Conservation (phyloP, 306 rosid species). For the Biancaea sappan region DNA sequence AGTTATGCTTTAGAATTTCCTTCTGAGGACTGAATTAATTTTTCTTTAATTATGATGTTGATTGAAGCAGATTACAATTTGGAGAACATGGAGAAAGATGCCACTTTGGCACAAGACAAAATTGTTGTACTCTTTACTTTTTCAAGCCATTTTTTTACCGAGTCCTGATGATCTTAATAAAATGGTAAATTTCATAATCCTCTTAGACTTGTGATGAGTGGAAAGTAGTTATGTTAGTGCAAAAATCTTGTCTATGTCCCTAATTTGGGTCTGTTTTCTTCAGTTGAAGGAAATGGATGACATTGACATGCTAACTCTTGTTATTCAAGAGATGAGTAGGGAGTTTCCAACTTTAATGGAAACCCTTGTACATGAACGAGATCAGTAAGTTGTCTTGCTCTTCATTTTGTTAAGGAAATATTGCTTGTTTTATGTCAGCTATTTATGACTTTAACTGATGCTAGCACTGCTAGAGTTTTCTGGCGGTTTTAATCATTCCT, state of each 20-base stretch:
- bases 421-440: conserved; percentile 5
- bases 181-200: conserved; percentile 58
- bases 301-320: conserved; percentile 86
- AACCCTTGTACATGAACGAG: conserved; percentile 93
- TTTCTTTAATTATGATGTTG: conserved; percentile 31
- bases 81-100: conserved; percentile 94
- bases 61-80: conserved; percentile 69
- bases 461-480: conserved; percentile 2
- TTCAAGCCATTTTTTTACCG: conserved; percentile 84
- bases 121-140: conserved; percentile 64
- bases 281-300: conserved; percentile 93
- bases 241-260: conserved; percentile 26
- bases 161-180: conserved; percentile 73
- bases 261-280: conserved; percentile 41
- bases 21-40: conserved; percentile 11
- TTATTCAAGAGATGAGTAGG: conserved; percentile 90
- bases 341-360: conserved; percentile 94
- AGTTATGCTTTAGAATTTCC: conserved; percentile 25
- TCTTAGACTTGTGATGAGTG: conserved; percentile 26
- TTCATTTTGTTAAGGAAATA: neutral
- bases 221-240: conserved; percentile 4
- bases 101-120: conserved; percentile 91
- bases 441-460: neutral
- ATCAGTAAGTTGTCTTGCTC: conserved; percentile 63
- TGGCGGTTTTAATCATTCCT: conserved; percentile 14